phyloP scores from a whole-genome alignment of 1,284 basidiomycete genomes.

The Vanrija pseudolonga region DNA sequence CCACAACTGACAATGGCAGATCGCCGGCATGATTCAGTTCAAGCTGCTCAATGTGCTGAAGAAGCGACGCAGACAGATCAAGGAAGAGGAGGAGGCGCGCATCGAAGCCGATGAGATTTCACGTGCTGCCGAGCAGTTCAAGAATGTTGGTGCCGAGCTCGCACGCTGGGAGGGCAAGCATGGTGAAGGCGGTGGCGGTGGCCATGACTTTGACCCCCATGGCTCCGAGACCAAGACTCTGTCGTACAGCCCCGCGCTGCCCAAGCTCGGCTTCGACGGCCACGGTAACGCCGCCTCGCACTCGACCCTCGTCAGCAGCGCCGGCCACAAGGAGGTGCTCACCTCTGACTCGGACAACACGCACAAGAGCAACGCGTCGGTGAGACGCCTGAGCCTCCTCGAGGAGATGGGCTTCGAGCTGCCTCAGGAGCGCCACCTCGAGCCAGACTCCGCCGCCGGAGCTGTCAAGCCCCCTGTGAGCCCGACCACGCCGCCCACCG shows the following conservation, averaged over 20 bases:
- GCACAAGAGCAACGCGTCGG: background rate
- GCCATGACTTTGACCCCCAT: too few species aligned
- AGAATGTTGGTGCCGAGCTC: constrained; percentile 65
- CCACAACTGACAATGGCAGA: constrained; percentile 38
- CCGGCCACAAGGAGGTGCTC: background rate
- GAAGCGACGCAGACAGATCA: constrained; percentile 69
- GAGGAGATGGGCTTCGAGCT: constrained; percentile 10
- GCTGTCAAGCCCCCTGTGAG: background rate
- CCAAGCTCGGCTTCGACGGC: constrained; percentile 22
- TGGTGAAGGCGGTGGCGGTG: constrained; percentile 41
- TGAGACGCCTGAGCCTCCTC: constrained; percentile 9
- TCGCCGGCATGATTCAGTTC: constrained; percentile 86
- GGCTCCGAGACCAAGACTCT: background rate
- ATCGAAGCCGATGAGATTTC: constrained; percentile 71
- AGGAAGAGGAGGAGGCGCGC: constrained; percentile 65
- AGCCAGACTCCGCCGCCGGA: background rate
- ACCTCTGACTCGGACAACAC: background rate
- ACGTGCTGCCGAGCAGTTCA: constrained; percentile 68
- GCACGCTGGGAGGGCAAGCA: constrained; percentile 84
- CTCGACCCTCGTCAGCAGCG: background rate
- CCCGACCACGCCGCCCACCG: background rate
- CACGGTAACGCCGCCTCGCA: constrained; percentile 5
- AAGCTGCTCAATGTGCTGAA: constrained; percentile 75
- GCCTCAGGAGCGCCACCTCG: background rate
- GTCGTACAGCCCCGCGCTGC: constrained; percentile 10